Evolutionary conservation across 1,139 yeast genomes (phyloP).

Genomic region (Geotrichum armillariae): DNA sequence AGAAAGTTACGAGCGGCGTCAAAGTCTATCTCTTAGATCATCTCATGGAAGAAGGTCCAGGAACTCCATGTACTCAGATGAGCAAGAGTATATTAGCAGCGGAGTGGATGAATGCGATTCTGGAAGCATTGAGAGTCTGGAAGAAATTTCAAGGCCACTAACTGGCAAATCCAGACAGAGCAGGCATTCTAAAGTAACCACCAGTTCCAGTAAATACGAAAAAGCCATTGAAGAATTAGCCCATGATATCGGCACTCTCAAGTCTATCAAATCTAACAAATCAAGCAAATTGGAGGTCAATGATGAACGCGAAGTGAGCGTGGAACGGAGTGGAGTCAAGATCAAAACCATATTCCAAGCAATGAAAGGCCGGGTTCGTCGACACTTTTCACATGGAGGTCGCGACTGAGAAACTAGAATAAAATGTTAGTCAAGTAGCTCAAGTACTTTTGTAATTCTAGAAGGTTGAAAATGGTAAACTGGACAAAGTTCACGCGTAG

Average conservation of each 20-base stretch:
- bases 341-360: slow-evolving; percentile 14
- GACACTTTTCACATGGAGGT: slow-evolving; percentile 6
- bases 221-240: slow-evolving; percentile 15
- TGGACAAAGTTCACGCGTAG: background rate
- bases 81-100: background rate
- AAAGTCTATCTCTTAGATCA: slow-evolving; percentile 5
- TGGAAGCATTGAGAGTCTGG: background rate
- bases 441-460: background rate
- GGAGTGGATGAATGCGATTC: background rate
- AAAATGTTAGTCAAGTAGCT: background rate
- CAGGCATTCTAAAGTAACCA: slow-evolving; percentile 1
- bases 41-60: slow-evolving; percentile 7
- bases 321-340: slow-evolving; percentile 4
- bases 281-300: background rate
- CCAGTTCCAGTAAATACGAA: background rate
- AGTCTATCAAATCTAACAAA: slow-evolving; percentile 7
- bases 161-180: background rate
- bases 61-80: background rate
- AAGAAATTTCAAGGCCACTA: background rate
- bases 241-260: slow-evolving; percentile 17
- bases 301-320: background rate
- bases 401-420: background rate
- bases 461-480: background rate
- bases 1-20: background rate
- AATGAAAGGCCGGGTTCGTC: slow-evolving; percentile 8